Evolutionary conservation across 2,329 filamentous ascomycete genomes (phyloP), one percentile per base, ranked within the genome.

Genomic region (Nemania bipapillata): DNA sequence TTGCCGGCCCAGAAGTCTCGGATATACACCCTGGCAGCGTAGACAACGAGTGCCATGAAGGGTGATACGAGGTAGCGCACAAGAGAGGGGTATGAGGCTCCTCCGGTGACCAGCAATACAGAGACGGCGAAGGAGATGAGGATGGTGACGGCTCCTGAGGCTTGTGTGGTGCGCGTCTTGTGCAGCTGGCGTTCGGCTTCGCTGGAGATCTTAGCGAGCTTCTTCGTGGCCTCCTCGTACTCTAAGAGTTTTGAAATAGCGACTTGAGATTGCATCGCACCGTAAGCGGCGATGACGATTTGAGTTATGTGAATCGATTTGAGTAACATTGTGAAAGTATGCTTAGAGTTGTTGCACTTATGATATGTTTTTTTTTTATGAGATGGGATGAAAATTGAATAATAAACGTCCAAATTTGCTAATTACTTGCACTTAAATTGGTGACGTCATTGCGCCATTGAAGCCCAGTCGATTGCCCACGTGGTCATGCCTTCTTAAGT

Each of bases 201-300:
- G 32, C 79, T 78, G 2, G 82, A 84, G 75, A 81, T 80, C 69
- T 83, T 79, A 8, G 83, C 83, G 17, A 81, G 78, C 70, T 82
- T 83, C 72, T 84, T 77, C 50, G 77, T 76, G 28, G 79, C 79
- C n/a, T 80, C 76, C 72, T 85, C 83, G 72, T 85, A 85, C 58
- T 79, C 79, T 35, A 77, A 78, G 4, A 85, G 79, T 65, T 83
- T 83, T 42, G 73, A 78, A 72, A 84, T 82, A 52, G 83, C 79
- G 53, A 79, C 74, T 67, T 79, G 81, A 60, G 81, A 81, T 17
- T 82, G 77, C 62, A 79, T 79, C 50, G 78, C 80, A 70, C 81
- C 83, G 72, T 83, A 85, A 53, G 72, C 76, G n/a, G 78, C 75
- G 35, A 84, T 79, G 17, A 76, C 72, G 17, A 80, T 75, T 71